Evolutionary conservation across 768 basidiomycete genomes (phyloP).

Genomic region (Daedaleopsis sinensis): DNA sequence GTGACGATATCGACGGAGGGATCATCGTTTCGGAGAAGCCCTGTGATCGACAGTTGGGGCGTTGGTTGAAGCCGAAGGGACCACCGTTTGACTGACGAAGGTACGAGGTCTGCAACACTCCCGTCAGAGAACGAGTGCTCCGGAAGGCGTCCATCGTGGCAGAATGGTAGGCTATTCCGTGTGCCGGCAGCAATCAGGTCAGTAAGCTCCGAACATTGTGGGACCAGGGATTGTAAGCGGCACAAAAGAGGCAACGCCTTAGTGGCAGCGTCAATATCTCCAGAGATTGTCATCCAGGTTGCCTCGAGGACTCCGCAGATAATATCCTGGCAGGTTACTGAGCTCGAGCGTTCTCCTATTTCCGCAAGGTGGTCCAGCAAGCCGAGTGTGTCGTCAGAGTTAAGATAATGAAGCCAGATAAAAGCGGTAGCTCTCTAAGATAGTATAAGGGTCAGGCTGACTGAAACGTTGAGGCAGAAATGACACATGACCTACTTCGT

Average conservation of each 20-base stretch:
- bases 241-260: constrained; percentile 31
- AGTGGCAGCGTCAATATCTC: constrained; percentile 18
- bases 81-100: constrained; percentile 15
- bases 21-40: constrained; percentile 3
- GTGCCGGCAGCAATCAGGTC: constrained; percentile 49
- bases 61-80: constrained; percentile 1
- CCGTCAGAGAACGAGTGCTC: constrained; percentile 2
- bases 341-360: constrained; percentile 12
- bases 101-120: not conserved
- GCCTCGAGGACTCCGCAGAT: constrained; percentile 37
- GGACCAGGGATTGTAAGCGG: constrained; percentile 30
- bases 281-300: not conserved
- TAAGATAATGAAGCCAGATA: constrained; percentile 63
- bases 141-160: constrained; percentile 31
- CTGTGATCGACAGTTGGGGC: not conserved
- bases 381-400: constrained; percentile 41
- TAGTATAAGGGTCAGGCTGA: not conserved
- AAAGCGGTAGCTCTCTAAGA: constrained; percentile 19
- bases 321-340: constrained; percentile 22
- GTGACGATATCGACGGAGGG: constrained; percentile 22
- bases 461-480: not conserved
- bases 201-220: constrained; percentile 46
- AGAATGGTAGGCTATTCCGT: constrained; percentile 36
- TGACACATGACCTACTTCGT: constrained; percentile 5
- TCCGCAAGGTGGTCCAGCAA: constrained; percentile 45